Evolutionary conservation across 176 grass and related monocot genomes (phyloP).

Genomic region (Eleusine indica): DNA sequence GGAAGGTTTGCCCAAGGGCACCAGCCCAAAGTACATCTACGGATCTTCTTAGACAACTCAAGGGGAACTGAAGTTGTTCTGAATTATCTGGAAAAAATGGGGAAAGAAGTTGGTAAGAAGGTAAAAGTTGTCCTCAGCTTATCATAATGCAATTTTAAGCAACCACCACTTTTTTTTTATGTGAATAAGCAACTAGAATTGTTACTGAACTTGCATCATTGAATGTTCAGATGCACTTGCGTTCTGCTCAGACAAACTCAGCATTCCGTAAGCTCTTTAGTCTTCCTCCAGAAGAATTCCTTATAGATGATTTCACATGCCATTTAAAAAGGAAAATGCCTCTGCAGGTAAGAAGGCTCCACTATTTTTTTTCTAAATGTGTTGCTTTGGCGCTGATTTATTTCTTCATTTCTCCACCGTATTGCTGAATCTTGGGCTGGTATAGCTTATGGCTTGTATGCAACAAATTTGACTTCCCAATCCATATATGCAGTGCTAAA

Average conservation of each 20-base stretch:
- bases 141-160: constrained; percentile 20
- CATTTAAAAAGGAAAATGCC: constrained; percentile 94
- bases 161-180: neutral
- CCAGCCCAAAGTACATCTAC: constrained; percentile 74
- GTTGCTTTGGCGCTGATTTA: neutral
- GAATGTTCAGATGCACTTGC: constrained; percentile 73
- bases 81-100: constrained; percentile 83
- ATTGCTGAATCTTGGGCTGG: neutral
- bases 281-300: constrained; percentile 92
- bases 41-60: constrained; percentile 82
- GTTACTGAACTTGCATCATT: constrained; percentile 39
- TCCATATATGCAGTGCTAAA: neutral
- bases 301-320: constrained; percentile 97
- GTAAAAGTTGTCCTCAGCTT: constrained; percentile 44
- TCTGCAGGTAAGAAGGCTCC: constrained; percentile 59
- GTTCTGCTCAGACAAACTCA: constrained; percentile 90
- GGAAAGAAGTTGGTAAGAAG: constrained; percentile 96
- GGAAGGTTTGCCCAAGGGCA: constrained; percentile 79
- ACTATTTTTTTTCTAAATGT: constrained; percentile 12
- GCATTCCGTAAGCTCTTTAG: constrained; percentile 85
- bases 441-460: neutral
- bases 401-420: constrained; percentile 14
- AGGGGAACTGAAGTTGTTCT: constrained; percentile 71
- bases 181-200: neutral
- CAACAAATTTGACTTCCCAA: neutral